Percentiles rank a stretch among this genome's conserved stretches.
phyloP scores from a whole-genome alignment of 331 rosid species.

The Malus hybrid region DNA sequence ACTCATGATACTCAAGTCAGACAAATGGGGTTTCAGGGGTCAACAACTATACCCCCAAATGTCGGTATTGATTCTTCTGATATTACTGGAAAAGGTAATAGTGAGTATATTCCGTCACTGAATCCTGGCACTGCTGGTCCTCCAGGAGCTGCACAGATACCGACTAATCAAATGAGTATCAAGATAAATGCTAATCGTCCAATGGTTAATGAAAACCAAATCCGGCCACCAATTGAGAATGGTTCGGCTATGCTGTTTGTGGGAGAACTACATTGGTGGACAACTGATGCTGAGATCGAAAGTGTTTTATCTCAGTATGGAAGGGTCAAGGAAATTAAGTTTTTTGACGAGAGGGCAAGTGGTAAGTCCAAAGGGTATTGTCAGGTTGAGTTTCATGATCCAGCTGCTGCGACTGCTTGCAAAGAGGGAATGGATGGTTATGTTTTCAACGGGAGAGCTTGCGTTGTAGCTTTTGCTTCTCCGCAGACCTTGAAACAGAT shows the following conservation, averaged over 20 bases:
- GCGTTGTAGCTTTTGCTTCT: conserved; percentile 54
- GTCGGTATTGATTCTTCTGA: conserved; percentile 9
- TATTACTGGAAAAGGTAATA: conserved; percentile 13
- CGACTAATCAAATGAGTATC: conserved; percentile 18
- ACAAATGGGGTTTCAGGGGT: conserved; percentile 27
- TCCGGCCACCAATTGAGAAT: conserved; percentile 26
- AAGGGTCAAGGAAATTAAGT: conserved; percentile 46
- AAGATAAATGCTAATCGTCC: conserved; percentile 19
- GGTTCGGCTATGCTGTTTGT: conserved; percentile 37
- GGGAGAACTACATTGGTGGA: conserved; percentile 64
- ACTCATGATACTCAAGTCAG: conserved; percentile 18
- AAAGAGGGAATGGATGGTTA: conserved; percentile 55
- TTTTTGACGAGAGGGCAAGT: conserved; percentile 53
- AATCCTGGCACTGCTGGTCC: conserved; percentile 18
- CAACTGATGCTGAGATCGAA: conserved; percentile 51
- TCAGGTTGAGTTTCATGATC: conserved; percentile 47
- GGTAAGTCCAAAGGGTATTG: conserved; percentile 65
- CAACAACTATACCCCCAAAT: conserved; percentile 14
- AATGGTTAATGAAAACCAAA: conserved; percentile 27
- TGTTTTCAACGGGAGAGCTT: conserved; percentile 46
- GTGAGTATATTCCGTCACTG: conserved; percentile 8
- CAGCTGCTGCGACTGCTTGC: conserved; percentile 42
- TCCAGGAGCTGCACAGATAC: conserved; percentile 16
- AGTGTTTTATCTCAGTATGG: conserved; percentile 36
- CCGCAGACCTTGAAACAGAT: conserved; percentile 41